These are phyloP conservation scores for Nemophila menziesii DNA, from an alignment of 257 asterid genomes.

Conservation along the genomic window DNA sequence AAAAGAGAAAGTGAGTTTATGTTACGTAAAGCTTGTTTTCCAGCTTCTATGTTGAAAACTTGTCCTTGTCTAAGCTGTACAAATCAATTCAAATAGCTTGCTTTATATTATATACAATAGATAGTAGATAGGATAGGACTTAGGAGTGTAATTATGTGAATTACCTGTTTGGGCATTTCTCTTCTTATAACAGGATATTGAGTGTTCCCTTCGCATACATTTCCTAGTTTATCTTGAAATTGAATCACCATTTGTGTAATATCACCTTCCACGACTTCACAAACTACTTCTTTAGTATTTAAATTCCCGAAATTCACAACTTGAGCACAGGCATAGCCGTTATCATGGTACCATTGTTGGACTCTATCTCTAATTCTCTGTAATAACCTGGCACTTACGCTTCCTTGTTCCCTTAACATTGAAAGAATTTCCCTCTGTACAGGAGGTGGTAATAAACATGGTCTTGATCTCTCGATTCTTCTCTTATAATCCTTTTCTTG, in stretches of 20 bases:
- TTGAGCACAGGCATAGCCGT: constrained; percentile 85
- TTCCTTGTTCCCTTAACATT: constrained; percentile 65
- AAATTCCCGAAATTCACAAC: constrained; percentile 95
- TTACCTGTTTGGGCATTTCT: constrained; percentile 80
- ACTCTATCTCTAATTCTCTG: constrained; percentile 92
- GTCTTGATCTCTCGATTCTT: constrained; percentile 70
- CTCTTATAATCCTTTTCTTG: constrained; percentile 73
- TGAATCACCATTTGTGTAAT: constrained; percentile 76
- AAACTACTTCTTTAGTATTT: constrained; percentile 85
- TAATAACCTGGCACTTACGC: constrained; percentile 80
- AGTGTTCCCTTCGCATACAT: constrained; percentile 86
- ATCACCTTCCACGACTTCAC: constrained; percentile 99
- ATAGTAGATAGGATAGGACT: neutral
- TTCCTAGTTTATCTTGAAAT: constrained; percentile 96
- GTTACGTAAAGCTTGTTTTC: constrained; percentile 90
- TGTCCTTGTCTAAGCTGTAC: constrained; percentile 75
- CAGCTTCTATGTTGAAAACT: constrained; percentile 90
- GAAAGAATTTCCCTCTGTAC: constrained; percentile 62
- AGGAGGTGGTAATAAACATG: constrained; percentile 64
- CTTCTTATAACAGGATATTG: constrained; percentile 68
- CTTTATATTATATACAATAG: neutral
- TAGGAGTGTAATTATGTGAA: neutral
- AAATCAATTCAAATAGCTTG: neutral
- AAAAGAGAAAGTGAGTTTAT: constrained; percentile 80
- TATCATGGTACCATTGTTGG: constrained; percentile 94